Evolutionary conservation across 1,284 basidiomycete species (phyloP).

Genomic region (Pyrrhoderma lamaoense): DNA sequence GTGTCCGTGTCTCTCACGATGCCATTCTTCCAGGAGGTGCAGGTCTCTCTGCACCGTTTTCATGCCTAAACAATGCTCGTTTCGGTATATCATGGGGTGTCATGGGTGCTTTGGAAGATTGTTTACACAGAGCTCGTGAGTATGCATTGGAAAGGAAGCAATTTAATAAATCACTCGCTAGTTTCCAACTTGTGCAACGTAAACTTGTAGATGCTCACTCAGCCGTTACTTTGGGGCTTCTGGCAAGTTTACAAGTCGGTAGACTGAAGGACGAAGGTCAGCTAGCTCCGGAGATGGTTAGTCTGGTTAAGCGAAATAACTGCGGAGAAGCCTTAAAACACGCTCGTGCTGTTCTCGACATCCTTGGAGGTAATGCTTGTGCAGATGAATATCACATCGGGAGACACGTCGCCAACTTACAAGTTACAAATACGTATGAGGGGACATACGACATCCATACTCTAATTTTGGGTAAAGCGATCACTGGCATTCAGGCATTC

Average conservation of each 20-base stretch:
- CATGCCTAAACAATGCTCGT: conserved; percentile 87
- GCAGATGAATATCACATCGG: conserved; percentile 90
- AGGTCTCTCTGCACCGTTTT: conserved; percentile 81
- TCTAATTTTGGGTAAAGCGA: conserved; percentile 86
- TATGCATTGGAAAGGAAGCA: conserved; percentile 90
- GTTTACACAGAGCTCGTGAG: conserved; percentile 67
- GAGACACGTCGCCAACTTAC: conserved; percentile 84
- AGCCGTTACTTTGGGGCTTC: conserved; percentile 77
- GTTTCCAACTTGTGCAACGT: conserved; percentile 95
- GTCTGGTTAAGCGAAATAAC: conserved; percentile 93
- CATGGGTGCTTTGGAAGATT: conserved; percentile 93
- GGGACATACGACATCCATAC: conserved; percentile 75
- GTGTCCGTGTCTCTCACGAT: conserved; percentile 63
- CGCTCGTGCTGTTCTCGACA: conserved; percentile 73
- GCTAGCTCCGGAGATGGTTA: conserved; percentile 89
- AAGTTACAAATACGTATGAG: conserved; percentile 91
- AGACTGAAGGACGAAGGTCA: conserved; percentile 77
- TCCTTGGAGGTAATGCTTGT: conserved; percentile 86
- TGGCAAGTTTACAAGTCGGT: conserved; percentile 79
- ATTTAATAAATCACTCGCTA: conserved; percentile 84
- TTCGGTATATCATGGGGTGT: conserved; percentile 90
- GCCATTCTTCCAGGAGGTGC: conserved; percentile 67
- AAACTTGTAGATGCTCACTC: conserved; percentile 92
- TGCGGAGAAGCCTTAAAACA: conserved; percentile 89
- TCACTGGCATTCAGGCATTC: conserved; percentile 84